These are phyloP conservation scores for Mycena floridula DNA, from an alignment of 768 basidiomycete species.

Conservation along the genomic window DNA sequence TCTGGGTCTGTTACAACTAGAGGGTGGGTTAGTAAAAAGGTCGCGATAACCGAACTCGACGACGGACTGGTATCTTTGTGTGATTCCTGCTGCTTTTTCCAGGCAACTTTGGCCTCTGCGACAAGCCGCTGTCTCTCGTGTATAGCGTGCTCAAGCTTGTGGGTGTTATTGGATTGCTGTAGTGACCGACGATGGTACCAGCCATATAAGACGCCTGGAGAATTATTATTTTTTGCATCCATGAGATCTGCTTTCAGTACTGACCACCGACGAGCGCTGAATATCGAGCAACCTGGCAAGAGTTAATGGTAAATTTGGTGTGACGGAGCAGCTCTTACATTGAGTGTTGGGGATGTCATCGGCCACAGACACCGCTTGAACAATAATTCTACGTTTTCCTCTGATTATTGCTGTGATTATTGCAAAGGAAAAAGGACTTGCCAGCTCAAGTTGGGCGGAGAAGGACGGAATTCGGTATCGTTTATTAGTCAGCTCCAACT, in stretches of 20 bases:
- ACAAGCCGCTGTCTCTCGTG: neutral
- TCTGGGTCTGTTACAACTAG: slow-evolving; percentile 91
- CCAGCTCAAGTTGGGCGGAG: no score
- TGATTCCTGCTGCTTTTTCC: neutral
- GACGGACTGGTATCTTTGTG: neutral
- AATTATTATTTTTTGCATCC: no score
- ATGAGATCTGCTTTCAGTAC: no score
- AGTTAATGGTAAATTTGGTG: slow-evolving; percentile 3
- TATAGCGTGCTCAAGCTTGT: slow-evolving; percentile 39
- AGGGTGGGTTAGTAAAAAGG: slow-evolving; percentile 1
- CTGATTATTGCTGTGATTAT: no score
- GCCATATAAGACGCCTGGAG: slow-evolving; percentile 84
- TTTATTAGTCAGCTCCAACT: neutral
- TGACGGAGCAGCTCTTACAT: slow-evolving; percentile 42
- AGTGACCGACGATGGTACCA: slow-evolving; percentile 88
- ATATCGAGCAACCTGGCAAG: slow-evolving; percentile 82
- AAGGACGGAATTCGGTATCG: neutral
- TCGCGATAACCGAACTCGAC: neutral
- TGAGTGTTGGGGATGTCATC: slow-evolving; percentile 77
- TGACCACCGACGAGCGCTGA: slow-evolving; percentile 86
- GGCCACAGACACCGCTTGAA: no score
- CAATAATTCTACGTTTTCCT: no score
- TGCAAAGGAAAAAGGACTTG: neutral
- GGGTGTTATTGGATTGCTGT: slow-evolving; percentile 72
- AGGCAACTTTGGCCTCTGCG: neutral